A percentile compares a stretch with the other conserved stretches of the same genome.
Conservation (phyloP, 2,329 filamentous ascomycete species). For the Alternaria sp. region DNA sequence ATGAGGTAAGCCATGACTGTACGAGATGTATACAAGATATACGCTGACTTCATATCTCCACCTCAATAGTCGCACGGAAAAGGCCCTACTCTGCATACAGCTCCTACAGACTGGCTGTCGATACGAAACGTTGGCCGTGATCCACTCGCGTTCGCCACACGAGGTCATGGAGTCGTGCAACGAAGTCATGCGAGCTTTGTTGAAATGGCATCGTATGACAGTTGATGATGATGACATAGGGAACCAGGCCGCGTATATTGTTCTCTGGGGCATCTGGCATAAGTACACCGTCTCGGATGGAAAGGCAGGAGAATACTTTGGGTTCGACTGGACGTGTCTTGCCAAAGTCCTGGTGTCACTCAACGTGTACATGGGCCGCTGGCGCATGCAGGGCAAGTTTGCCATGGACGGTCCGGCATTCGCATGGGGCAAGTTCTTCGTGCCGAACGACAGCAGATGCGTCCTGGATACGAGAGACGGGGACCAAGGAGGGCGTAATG, state of each 20-base stretch:
- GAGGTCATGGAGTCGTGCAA: slow-evolving; percentile 32
- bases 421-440: slow-evolving; percentile 34
- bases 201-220: slow-evolving; percentile 36
- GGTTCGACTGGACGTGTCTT: slow-evolving; percentile 28
- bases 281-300: slow-evolving; percentile 16
- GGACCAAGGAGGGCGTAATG: background rate
- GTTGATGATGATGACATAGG: slow-evolving; percentile 14
- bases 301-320: slow-evolving; percentile 30
- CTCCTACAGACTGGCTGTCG: slow-evolving; percentile 36
- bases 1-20: slow-evolving; percentile 15
- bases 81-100: slow-evolving; percentile 38
- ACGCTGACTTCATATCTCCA: background rate
- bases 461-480: slow-evolving; percentile 6
- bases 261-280: slow-evolving; percentile 31
- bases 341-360: slow-evolving; percentile 37
- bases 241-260: slow-evolving; percentile 18
- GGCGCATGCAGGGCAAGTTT: slow-evolving; percentile 35
- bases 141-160: slow-evolving; percentile 40
- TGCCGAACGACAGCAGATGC: slow-evolving; percentile 13
- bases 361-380: slow-evolving; percentile 42
- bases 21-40: background rate
- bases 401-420: slow-evolving; percentile 32
- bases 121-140: slow-evolving; percentile 37
- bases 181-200: slow-evolving; percentile 36
- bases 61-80: slow-evolving; percentile 29